phyloP scores from a whole-genome alignment of 768 basidiomycete species.

The Trametes sanguinea region DNA sequence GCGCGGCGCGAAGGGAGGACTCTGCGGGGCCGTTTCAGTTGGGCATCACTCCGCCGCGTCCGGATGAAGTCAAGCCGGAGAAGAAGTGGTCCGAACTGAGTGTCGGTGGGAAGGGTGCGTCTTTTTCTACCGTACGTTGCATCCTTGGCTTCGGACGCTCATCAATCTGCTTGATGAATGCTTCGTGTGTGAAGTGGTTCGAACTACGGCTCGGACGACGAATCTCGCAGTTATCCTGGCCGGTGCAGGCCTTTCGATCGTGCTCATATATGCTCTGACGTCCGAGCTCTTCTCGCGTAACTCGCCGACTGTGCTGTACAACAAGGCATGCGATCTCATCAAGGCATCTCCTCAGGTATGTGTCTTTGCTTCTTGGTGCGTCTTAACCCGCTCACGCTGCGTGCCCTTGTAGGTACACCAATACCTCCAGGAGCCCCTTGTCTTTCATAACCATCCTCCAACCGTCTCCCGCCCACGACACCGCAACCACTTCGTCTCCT shows the following conservation, averaged over 20 bases:
- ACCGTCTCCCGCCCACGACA: slow-evolving; percentile 76
- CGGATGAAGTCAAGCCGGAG: slow-evolving; percentile 53
- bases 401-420: slow-evolving; percentile 54
- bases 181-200: slow-evolving; percentile 43
- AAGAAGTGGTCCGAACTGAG: slow-evolving; percentile 83
- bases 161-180: background rate
- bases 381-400: background rate
- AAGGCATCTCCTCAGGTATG: slow-evolving; percentile 48
- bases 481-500: slow-evolving; percentile 79
- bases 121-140: background rate
- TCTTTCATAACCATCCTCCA: slow-evolving; percentile 83
- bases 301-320: slow-evolving; percentile 81
- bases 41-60: slow-evolving; percentile 60
- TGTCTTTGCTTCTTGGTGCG: background rate
- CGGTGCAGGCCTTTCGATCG: slow-evolving; percentile 77
- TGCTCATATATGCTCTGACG: slow-evolving; percentile 76
- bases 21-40: slow-evolving; percentile 79
- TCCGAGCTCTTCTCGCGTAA: slow-evolving; percentile 88
- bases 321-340: slow-evolving; percentile 54
- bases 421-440: slow-evolving; percentile 65
- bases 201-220: slow-evolving; percentile 52
- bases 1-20: slow-evolving; percentile 46
- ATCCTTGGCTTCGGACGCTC: background rate
- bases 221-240: slow-evolving; percentile 60
- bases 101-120: slow-evolving; percentile 71